These are phyloP conservation scores for Pseudoperonospora humuli DNA, from an alignment of 352 stramenopile species.

Conservation along the genomic window DNA sequence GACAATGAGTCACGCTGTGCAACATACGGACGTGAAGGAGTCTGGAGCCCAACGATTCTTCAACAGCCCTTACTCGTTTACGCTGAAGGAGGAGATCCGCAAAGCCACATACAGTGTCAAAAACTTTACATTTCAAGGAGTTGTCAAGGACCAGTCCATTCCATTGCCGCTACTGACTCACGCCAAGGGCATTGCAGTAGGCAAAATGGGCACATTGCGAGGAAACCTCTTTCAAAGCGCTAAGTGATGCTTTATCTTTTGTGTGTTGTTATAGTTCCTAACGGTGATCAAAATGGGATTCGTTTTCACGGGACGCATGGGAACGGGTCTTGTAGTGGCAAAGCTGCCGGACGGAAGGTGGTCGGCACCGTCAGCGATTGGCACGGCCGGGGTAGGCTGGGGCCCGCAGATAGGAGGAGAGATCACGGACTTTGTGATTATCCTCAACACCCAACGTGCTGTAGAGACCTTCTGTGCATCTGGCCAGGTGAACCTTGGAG, in stretches of 20 bases:
- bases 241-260: not conserved
- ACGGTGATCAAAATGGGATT: slow-evolving; percentile 90
- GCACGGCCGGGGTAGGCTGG: slow-evolving; percentile 84
- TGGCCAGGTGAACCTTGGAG: slow-evolving; percentile 86
- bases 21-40: slow-evolving; percentile 62
- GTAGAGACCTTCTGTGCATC: slow-evolving; percentile 83
- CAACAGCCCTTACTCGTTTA: slow-evolving; percentile 84
- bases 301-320: slow-evolving; percentile 76
- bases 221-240: not conserved
- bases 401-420: slow-evolving; percentile 89
- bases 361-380: slow-evolving; percentile 94
- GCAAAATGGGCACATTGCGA: slow-evolving; percentile 6
- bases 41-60: slow-evolving; percentile 61
- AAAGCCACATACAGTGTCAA: slow-evolving; percentile 91
- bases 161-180: slow-evolving; percentile 80
- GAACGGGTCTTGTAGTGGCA: slow-evolving; percentile 91
- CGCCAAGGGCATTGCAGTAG: slow-evolving; percentile 85
- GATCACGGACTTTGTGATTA: slow-evolving; percentile 91
- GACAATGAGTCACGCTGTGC: slow-evolving; percentile 77
- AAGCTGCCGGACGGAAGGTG: slow-evolving; percentile 89
- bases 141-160: slow-evolving; percentile 88
- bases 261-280: slow-evolving; percentile 55
- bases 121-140: slow-evolving; percentile 85
- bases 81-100: slow-evolving; percentile 86
- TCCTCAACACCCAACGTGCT: slow-evolving; percentile 87